A percentile compares a stretch with the other conserved stretches of the same genome.
Conservation (phyloP, 202 grass and related monocot species). For the Carex arenaria region DNA sequence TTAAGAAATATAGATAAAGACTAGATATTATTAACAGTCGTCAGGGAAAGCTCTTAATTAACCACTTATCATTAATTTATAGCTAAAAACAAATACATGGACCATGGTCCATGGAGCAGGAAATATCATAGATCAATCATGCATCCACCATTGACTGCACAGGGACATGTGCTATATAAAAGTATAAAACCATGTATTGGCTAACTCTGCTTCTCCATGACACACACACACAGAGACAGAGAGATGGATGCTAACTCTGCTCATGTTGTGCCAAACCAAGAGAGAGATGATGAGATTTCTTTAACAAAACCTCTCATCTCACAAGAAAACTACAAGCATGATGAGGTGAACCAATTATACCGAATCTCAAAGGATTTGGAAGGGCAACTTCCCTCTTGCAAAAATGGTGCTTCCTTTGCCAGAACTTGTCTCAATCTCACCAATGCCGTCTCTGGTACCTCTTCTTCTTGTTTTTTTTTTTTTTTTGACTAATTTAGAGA, state of each 20-base stretch:
- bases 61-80: background rate
- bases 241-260: background rate
- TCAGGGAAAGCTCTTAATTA: background rate
- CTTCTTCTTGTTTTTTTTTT: background rate
- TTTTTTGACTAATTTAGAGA: background rate
- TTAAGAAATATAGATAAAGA: no score
- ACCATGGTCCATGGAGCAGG: background rate
- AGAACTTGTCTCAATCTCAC: conserved; percentile 54
- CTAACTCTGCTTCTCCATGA: background rate
- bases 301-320: conserved; percentile 17
- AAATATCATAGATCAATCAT: no score
- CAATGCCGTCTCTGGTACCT: conserved; percentile 49
- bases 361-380: background rate
- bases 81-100: background rate
- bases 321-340: background rate
- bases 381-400: conserved; percentile 10
- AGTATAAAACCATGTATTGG: background rate
- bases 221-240: background rate
- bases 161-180: background rate
- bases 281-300: background rate
- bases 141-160: background rate
- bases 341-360: background rate
- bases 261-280: background rate
- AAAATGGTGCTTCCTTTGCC: conserved; percentile 27
- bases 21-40: no score